These are phyloP conservation scores for Solanum chiquidenum DNA, from an alignment of 257 asterid species.

Conservation along the genomic window DNA sequence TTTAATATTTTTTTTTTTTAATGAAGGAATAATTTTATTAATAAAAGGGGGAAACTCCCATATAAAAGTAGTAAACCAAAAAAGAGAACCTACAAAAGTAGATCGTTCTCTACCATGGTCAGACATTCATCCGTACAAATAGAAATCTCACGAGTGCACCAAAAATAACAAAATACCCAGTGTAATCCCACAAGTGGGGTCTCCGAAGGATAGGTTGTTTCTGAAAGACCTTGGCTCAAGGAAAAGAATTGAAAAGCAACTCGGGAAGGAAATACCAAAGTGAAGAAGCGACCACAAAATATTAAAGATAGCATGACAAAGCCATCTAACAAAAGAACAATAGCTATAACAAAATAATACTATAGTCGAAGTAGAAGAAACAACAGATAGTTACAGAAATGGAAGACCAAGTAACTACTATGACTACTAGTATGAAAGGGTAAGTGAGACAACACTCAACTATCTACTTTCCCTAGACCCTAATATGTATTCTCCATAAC, in stretches of 20 bases:
- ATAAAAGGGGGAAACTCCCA: not conserved
- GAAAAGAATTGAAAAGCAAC: not conserved
- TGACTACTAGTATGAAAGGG: not conserved
- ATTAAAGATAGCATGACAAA: not conserved
- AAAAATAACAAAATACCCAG: not conserved
- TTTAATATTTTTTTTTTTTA: not conserved
- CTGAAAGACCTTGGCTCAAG: too few relatives aligned
- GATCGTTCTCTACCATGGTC: not conserved
- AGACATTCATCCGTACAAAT: not conserved
- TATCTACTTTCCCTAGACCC: not conserved
- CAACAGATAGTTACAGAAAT: not conserved
- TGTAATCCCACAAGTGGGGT: not conserved
- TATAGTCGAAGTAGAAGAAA: not conserved
- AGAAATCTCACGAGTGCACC: not conserved
- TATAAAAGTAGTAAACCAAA: not conserved
- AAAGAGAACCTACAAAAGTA: not conserved
- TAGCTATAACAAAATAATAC: not conserved
- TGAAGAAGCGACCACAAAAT: not conserved
- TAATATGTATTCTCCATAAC: not conserved
- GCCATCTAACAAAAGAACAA: not conserved
- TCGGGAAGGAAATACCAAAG: not conserved
- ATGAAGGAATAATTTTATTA: not conserved
- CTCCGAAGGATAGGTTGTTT: not conserved
- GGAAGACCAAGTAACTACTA: not conserved
- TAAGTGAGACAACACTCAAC: not conserved